Percentiles rank a stretch among this genome's conserved stretches.
These are phyloP conservation scores for Leccinum olivaceoglutinosum DNA, from an alignment of 1,284 basidiomycete species.

Conservation along the genomic window DNA sequence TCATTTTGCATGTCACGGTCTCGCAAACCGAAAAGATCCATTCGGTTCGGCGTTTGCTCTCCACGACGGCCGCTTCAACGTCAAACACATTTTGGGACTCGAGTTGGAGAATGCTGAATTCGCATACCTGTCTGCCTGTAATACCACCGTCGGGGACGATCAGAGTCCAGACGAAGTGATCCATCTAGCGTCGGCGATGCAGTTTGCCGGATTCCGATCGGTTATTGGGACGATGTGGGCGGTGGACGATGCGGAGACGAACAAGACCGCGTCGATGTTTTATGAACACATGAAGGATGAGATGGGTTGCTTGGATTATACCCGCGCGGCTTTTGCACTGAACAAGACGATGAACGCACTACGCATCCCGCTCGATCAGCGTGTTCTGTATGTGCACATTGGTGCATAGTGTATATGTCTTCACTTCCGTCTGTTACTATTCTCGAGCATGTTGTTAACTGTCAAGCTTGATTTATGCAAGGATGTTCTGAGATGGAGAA, in stretches of 20 bases:
- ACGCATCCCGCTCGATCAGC: not conserved
- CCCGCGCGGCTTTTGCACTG: not conserved
- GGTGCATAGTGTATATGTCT: too few relatives aligned
- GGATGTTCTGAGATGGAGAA: too few relatives aligned
- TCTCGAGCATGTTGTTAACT: not conserved
- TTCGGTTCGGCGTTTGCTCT: not conserved
- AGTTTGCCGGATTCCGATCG: not conserved
- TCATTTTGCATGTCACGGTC: not conserved
- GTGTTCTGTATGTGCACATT: not conserved
- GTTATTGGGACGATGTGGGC: not conserved
- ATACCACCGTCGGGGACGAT: not conserved
- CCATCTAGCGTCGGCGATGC: not conserved
- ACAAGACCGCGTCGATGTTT: not conserved
- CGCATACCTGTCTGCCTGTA: not conserved
- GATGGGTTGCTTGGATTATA: not conserved
- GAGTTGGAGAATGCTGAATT: not conserved
- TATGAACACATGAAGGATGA: not conserved
- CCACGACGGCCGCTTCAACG: not conserved
- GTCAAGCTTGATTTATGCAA: not conserved
- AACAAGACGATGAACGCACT: not conserved
- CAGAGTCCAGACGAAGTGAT: not conserved
- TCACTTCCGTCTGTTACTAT: not conserved
- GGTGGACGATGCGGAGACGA: not conserved
- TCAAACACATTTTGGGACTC: not conserved
- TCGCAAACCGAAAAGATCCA: not conserved